phyloP scores from a whole-genome alignment of 371 early-diverging fungal species.

The Mortierella sp. region DNA sequence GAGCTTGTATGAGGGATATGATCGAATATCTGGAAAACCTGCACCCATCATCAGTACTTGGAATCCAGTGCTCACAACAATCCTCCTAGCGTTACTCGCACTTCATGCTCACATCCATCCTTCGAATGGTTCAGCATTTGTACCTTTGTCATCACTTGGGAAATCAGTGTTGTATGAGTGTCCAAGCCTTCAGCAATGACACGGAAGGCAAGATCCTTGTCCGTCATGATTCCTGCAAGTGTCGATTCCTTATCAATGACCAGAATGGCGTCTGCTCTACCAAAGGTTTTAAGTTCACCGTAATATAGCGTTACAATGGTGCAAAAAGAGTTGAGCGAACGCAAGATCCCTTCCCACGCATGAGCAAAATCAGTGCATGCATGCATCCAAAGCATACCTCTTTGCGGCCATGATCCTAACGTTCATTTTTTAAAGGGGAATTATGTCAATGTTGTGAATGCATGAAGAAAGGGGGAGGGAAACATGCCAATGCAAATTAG shows the following conservation, averaged over 20 bases:
- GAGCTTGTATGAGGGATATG: neutral
- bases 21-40: too few species aligned
- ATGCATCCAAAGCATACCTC: conserved; percentile 24
- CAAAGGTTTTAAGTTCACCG: too few species aligned
- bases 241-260: conserved; percentile 63
- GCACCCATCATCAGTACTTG: too few species aligned
- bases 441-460: too few species aligned
- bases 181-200: conserved; percentile 87
- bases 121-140: too few species aligned
- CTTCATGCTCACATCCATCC: too few species aligned
- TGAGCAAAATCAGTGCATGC: neutral
- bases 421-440: too few species aligned
- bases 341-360: too few species aligned
- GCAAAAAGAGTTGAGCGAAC: conserved; percentile 1
- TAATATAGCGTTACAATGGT: neutral
- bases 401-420: conserved; percentile 53
- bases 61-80: too few species aligned
- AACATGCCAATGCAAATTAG: neutral
- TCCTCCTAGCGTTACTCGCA: too few species aligned
- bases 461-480: neutral
- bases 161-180: conserved; percentile 68
- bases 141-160: conserved; percentile 78
- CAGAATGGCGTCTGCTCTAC: conserved; percentile 39
- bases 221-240: conserved; percentile 80
- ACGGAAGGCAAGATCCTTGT: conserved; percentile 80